Evolutionary conservation across 352 stramenopile species (phyloP), one percentile per base, ranked within the genome.

Genomic region (Phytophthora pinifolia): DNA sequence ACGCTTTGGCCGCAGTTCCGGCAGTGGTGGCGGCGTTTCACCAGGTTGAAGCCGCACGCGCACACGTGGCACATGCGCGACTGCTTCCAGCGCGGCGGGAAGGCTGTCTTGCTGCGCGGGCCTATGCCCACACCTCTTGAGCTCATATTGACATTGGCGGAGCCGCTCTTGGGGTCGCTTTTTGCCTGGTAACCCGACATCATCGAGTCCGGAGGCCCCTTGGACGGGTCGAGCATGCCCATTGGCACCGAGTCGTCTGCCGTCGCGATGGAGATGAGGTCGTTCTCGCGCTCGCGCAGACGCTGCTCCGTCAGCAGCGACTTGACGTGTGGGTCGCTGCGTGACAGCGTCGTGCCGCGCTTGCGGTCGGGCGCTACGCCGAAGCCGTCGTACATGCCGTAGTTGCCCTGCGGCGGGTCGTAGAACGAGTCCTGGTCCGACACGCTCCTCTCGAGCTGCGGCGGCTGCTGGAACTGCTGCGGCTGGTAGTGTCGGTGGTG

Each of bases 21-120:
- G 62, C 83, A 92, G 62, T 92, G 83, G 59, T 92, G 83, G 42
- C 83, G 79, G n/a, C 83, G 83, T 46, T 86, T 86, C 35, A 86
- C 72, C 22, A 89, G 60, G 38, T 72, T 72, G 64, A 90, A 92
- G 9, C 59, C 54, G 27, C 66, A 66, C 7, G 67, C 54, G 49
- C 83, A 92, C 41, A 92, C 78, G 62, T 88, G 70, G 50, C 83
- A 92, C 42, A 72, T 76, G 12, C 73, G 74, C 34, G 83, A 68
- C 56, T 92, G 81, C 66, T 86, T 86, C 81, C 81, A 91, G 13
- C 81, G 81, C 25, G 81, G 81, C 4, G 81, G 81, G 48, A 91
- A 91, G 10, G 63, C 70, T 22, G 70, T 71, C 61, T 83, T 77
- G 58, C 61, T 59, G 18, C 70, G 72, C 47, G 67, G 67, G 15